Evolutionary conservation across 2,329 filamentous ascomycete genomes (phyloP).

Genomic region (Phialophora verrucosa): DNA sequence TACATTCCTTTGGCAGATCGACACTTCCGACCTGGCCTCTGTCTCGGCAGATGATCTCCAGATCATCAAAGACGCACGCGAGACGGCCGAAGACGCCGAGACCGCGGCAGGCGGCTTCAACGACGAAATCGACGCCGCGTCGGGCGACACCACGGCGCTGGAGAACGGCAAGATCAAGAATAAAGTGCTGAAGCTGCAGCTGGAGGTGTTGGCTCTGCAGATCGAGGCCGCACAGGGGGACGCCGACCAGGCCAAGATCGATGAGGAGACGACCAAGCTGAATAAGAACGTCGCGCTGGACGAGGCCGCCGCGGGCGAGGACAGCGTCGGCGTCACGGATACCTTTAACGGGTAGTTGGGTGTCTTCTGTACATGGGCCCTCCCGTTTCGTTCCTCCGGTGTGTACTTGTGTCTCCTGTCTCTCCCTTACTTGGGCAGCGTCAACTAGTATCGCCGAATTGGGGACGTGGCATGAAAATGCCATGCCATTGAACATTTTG

Average conservation of each 20-base stretch:
- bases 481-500: too few species aligned
- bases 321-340: constrained; percentile 36
- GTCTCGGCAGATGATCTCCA: constrained; percentile 57
- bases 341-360: constrained; percentile 22
- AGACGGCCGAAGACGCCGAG: constrained; percentile 62
- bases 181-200: constrained; percentile 64
- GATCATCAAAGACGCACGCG: constrained; percentile 58
- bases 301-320: constrained; percentile 44
- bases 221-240: constrained; percentile 59
- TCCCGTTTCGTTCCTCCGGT: too few species aligned
- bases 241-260: constrained; percentile 53
- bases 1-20: constrained; percentile 17
- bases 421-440: too few species aligned
- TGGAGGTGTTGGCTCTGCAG: constrained; percentile 58
- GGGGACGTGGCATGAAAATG: too few species aligned
- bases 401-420: too few species aligned
- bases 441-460: too few species aligned
- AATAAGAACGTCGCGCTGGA: constrained; percentile 58
- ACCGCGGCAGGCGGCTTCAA: constrained; percentile 55
- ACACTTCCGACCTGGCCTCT: constrained; percentile 49
- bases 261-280: constrained; percentile 58
- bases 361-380: too few species aligned
- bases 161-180: constrained; percentile 66
- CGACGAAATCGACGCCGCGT: constrained; percentile 57
- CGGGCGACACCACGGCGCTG: constrained; percentile 51